These are phyloP conservation scores for Dacryopinax spathularia DNA, from an alignment of 768 basidiomycete genomes.

Conservation along the genomic window DNA sequence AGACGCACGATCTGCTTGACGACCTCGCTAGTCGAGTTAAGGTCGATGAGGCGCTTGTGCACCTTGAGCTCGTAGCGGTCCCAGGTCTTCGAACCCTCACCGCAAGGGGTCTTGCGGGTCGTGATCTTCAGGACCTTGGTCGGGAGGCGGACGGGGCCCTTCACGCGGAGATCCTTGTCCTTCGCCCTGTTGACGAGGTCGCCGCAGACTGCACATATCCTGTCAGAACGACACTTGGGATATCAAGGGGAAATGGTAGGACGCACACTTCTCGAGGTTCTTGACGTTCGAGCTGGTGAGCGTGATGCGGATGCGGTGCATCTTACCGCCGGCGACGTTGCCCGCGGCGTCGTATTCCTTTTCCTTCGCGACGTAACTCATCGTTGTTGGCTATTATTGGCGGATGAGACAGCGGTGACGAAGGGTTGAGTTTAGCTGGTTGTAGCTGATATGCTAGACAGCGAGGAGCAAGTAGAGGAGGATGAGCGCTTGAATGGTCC, in stretches of 20 bases:
- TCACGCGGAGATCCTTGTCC: conserved; percentile 98
- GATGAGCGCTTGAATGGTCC: no score
- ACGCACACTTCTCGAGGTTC: conserved; percentile 94
- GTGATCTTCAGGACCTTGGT: conserved; percentile 99
- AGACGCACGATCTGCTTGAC: conserved; percentile 95
- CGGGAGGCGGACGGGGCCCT: conserved; percentile 95
- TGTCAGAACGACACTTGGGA: background rate
- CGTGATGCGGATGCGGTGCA: conserved; percentile 99
- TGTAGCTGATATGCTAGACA: background rate
- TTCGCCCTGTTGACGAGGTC: conserved; percentile 98
- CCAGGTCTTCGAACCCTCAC: conserved; percentile 99
- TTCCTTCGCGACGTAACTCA: conserved; percentile 99
- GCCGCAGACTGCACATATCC: conserved; percentile 52
- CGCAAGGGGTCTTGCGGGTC: conserved; percentile 98
- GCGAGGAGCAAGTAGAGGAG: no score
- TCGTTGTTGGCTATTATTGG: conserved; percentile 28
- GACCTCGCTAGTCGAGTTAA: conserved; percentile 95
- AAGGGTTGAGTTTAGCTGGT: background rate
- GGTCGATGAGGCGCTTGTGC: conserved; percentile 98
- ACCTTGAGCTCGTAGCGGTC: conserved; percentile 98
- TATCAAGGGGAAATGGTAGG: background rate
- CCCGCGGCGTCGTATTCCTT: conserved; percentile 95
- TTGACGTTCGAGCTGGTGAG: conserved; percentile 94
- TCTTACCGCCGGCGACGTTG: conserved; percentile 74
- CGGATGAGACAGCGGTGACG: conserved; percentile 18